A percentile compares a stretch with the other conserved stretches of the same genome.
Conservation (phyloP, 306 rosid genomes). For the Lathyrus oleraceus region DNA sequence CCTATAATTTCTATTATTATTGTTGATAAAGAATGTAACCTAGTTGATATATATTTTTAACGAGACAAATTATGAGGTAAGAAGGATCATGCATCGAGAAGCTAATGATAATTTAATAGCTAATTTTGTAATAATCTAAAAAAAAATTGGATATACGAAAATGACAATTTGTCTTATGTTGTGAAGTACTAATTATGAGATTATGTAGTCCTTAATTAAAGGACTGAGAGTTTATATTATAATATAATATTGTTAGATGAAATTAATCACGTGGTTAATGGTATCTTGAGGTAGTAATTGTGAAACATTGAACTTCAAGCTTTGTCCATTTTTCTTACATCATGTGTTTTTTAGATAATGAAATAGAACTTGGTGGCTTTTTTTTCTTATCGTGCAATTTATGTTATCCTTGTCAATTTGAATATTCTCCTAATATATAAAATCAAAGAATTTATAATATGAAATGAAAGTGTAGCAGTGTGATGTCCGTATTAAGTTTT, state of each 20-base stretch:
- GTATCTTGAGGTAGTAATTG: slow-evolving; percentile 1
- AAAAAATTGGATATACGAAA: slow-evolving; percentile 5
- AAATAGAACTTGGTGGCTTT: neutral
- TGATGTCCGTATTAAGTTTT: neutral
- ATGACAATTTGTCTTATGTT: neutral
- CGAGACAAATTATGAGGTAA: slow-evolving; percentile 29
- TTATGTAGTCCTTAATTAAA: neutral
- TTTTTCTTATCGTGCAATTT: neutral
- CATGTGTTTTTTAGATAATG: slow-evolving; percentile 13
- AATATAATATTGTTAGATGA: neutral
- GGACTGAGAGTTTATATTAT: slow-evolving; percentile 21
- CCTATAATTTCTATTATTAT: slow-evolving; percentile 1
- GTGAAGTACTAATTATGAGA: neutral
- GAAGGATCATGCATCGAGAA: slow-evolving; percentile 7
- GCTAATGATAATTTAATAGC: slow-evolving; percentile 14
- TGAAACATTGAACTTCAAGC: slow-evolving; percentile 37
- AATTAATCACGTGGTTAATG: slow-evolving; percentile 31
- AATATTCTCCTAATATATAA: neutral
- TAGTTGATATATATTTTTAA: neutral
- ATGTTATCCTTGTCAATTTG: slow-evolving; percentile 9
- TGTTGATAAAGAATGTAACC: neutral
- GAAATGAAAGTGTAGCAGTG: neutral
- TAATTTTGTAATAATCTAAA: neutral
- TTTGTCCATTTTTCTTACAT: slow-evolving; percentile 5
- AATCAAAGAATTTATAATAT: too few relatives aligned